phyloP scores from a whole-genome alignment of 78 protist species.

The slime mould (Dictyostelium discoideum) region DNA sequence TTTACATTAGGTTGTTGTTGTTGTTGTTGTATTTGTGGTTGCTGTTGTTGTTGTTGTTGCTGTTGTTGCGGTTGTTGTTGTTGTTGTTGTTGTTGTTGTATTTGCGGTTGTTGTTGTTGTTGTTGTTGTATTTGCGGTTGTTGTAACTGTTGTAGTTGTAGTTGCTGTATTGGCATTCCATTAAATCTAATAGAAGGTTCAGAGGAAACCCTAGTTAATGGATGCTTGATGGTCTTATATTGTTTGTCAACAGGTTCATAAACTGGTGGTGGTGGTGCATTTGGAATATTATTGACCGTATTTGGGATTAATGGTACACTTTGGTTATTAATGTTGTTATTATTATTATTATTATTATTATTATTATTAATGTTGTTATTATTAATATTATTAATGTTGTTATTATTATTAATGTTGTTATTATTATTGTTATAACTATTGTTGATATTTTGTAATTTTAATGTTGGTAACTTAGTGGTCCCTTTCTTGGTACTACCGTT shows the following conservation, averaged over 20 bases:
- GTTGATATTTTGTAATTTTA: neutral
- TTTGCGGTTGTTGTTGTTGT: neutral
- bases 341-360: neutral
- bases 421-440: too few species aligned
- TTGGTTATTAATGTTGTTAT: neutral
- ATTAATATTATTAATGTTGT: too few species aligned
- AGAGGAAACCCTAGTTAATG: conserved; percentile 38
- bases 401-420: too few species aligned
- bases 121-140: neutral
- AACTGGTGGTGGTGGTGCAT: neutral
- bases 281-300: neutral
- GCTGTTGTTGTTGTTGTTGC: neutral
- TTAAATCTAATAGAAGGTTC: conserved; percentile 34
- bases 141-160: neutral
- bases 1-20: neutral
- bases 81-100: neutral
- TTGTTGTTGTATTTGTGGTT: neutral
- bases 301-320: neutral
- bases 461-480: neutral
- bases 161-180: neutral
- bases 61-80: neutral
- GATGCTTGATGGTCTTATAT: conserved; percentile 49
- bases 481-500: neutral
- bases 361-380: too few species aligned
- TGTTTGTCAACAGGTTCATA: neutral